Conservation (phyloP, 2,329 filamentous ascomycete genomes). For the Stagonosporopsis chrysanthemi region DNA sequence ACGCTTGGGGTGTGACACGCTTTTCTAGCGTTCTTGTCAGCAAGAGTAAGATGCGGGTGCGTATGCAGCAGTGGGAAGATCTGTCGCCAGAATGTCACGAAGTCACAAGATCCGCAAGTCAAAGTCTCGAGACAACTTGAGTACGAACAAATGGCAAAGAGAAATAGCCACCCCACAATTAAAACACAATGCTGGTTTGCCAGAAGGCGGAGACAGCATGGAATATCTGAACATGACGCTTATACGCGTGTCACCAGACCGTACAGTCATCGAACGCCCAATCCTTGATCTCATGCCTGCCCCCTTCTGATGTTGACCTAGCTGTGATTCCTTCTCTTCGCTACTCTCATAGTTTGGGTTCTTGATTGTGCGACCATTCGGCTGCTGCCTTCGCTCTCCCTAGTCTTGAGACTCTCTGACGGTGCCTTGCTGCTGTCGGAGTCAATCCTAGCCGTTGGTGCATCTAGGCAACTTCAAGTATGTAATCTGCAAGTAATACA, state of each 20-base stretch:
- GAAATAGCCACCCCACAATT: background rate
- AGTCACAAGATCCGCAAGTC: background rate
- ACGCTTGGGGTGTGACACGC: slow-evolving; percentile 7
- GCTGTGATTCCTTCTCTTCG: too few relatives aligned
- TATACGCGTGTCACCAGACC: too few relatives aligned
- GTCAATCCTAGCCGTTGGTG: too few relatives aligned
- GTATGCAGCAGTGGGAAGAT: background rate
- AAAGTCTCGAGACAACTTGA: background rate
- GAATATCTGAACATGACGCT: background rate
- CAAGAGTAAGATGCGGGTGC: background rate
- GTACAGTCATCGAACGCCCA: slow-evolving; percentile 16
- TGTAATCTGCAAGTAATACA: too few relatives aligned
- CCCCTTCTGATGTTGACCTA: too few relatives aligned
- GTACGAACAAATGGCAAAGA: background rate
- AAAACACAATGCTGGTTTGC: background rate
- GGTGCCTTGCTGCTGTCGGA: too few relatives aligned
- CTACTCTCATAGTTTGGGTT: too few relatives aligned
- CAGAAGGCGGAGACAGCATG: background rate
- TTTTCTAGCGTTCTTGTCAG: background rate
- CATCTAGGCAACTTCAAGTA: too few relatives aligned
- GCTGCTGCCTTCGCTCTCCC: too few relatives aligned
- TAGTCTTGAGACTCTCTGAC: too few relatives aligned
- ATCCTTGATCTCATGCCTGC: background rate
- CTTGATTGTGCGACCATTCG: too few relatives aligned
- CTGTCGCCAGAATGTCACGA: slow-evolving; percentile 13